These are phyloP conservation scores for Microsporum ferrugineum DNA, from an alignment of 2,329 filamentous ascomycete genomes.

Conservation along the genomic window DNA sequence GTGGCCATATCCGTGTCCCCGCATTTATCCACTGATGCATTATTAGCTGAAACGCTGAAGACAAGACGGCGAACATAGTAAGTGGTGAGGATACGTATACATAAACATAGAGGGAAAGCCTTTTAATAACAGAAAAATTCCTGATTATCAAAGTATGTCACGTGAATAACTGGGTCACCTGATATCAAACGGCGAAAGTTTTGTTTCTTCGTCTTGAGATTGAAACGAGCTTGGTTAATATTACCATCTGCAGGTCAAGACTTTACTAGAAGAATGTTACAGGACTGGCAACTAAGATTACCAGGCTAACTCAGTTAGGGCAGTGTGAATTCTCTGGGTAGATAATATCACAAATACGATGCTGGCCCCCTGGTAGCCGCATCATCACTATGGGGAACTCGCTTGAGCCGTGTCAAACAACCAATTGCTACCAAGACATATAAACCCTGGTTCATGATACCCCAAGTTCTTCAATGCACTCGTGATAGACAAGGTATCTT, in stretches of 20 bases:
- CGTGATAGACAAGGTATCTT: neutral
- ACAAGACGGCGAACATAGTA: neutral
- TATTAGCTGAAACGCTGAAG: neutral
- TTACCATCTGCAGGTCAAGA: neutral
- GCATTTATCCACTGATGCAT: neutral
- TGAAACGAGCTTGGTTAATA: neutral
- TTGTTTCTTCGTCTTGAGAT: neutral
- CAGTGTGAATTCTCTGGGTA: neutral
- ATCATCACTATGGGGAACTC: neutral
- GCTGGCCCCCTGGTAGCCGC: neutral
- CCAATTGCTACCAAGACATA: conserved; percentile 1
- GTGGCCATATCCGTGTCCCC: neutral
- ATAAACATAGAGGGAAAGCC: too few species aligned
- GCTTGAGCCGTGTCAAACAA: conserved; percentile 2
- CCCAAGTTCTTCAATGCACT: neutral
- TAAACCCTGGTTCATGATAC: neutral
- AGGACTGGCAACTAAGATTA: neutral
- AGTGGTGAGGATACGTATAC: too few species aligned
- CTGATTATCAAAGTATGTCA: neutral
- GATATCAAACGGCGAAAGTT: neutral
- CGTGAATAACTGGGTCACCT: neutral
- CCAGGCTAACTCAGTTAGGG: neutral
- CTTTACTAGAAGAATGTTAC: neutral
- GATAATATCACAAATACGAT: neutral
- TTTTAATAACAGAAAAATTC: too few species aligned